Evolutionary conservation across 805 yeast genomes (phyloP).

Genomic region (Barnettozyma siamensis): DNA sequence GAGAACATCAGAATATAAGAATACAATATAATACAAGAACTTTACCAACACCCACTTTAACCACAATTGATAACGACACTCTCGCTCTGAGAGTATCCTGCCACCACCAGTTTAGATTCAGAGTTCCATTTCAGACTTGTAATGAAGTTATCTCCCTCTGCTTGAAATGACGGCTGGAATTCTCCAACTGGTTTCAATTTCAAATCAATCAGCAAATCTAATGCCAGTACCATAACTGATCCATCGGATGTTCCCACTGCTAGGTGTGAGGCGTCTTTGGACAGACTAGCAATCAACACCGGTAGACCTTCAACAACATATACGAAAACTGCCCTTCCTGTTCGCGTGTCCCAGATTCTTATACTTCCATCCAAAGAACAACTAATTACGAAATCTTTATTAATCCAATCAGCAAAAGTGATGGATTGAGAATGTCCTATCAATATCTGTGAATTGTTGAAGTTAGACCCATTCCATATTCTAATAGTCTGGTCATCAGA

Average conservation of each 20-base stretch:
- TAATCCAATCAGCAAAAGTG: constrained; percentile 51
- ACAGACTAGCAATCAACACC: constrained; percentile 46
- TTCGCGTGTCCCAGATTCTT: constrained; percentile 57
- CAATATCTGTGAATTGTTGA: constrained; percentile 43
- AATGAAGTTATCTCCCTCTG: constrained; percentile 2
- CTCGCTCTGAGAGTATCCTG: constrained; percentile 3
- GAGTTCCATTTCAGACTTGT: constrained; percentile 7
- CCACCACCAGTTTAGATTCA: constrained; percentile 1
- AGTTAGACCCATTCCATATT: constrained; percentile 67
- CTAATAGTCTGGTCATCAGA: constrained; percentile 73
- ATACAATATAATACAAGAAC: neutral
- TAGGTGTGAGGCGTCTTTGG: constrained; percentile 42
- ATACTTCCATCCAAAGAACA: constrained; percentile 68
- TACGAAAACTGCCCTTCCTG: constrained; percentile 34
- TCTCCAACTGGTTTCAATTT: constrained; percentile 18
- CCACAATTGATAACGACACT: neutral
- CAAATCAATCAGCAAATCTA: constrained; percentile 19
- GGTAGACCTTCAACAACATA: constrained; percentile 45
- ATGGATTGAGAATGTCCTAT: constrained; percentile 56
- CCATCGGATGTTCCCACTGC: constrained; percentile 70
- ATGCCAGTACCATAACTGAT: constrained; percentile 46
- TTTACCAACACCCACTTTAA: neutral
- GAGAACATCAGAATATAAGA: neutral
- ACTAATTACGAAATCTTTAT: constrained; percentile 37
- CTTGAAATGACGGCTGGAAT: constrained; percentile 18